Percentiles rank a stretch among this genome's conserved stretches.
Conservation (phyloP, 106 monocot genomes). For the Allium sativum region DNA sequence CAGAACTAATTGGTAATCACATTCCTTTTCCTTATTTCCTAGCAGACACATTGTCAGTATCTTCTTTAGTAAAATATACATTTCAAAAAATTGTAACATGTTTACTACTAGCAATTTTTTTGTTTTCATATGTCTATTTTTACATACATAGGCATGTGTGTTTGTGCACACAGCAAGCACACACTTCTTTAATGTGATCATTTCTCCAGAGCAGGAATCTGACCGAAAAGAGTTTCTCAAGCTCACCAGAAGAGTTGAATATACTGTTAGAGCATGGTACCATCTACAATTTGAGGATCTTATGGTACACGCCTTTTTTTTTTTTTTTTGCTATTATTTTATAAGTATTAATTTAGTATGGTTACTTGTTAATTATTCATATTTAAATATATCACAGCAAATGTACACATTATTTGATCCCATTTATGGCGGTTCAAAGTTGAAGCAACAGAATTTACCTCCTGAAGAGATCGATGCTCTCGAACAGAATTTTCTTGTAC, state of each 20-base stretch:
- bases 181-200: constrained; percentile 4
- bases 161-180: not conserved
- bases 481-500: constrained; percentile 50
- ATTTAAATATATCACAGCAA: constrained; percentile 36
- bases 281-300: constrained; percentile 66
- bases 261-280: constrained; percentile 72
- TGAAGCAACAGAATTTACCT: constrained; percentile 45
- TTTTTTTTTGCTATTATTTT: not conserved
- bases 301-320: constrained; percentile 29
- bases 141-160: too few relatives aligned
- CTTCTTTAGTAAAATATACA: not conserved
- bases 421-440: constrained; percentile 32
- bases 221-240: constrained; percentile 53
- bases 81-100: not conserved
- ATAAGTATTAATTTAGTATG: not conserved
- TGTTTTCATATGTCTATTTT: not conserved
- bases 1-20: constrained; percentile 34
- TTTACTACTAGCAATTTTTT: not conserved
- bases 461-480: constrained; percentile 55
- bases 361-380: too few relatives aligned
- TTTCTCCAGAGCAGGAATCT: constrained; percentile 25
- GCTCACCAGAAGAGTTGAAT: constrained; percentile 58
- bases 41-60: not conserved
- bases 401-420: constrained; percentile 70
- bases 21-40: not conserved